Percentiles rank a stretch among this genome's conserved stretches.
Conservation (phyloP, 1,284 basidiomycete genomes). For the Pisolithus thermaeus region DNA sequence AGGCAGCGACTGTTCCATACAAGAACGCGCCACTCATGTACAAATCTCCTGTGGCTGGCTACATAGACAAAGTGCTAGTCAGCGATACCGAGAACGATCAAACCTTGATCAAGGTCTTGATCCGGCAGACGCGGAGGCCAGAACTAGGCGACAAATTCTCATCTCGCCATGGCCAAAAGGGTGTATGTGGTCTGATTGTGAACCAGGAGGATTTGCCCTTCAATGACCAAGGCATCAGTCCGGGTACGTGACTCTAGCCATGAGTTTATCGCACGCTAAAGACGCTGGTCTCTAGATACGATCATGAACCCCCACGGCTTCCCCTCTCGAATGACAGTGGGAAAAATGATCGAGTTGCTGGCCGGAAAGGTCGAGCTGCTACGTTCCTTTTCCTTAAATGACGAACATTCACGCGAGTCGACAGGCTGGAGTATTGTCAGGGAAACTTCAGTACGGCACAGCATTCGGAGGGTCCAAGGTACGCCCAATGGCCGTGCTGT, state of each 20-base stretch:
- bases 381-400: slow-evolving; percentile 1
- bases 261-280: background rate
- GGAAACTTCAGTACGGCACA: slow-evolving; percentile 89
- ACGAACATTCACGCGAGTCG: slow-evolving; percentile 12
- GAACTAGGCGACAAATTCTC: slow-evolving; percentile 99
- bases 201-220: slow-evolving; percentile 99
- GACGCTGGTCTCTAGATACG: slow-evolving; percentile 57
- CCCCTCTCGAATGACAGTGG: slow-evolving; percentile 99
- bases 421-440: slow-evolving; percentile 83
- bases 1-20: slow-evolving; percentile 76
- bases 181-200: slow-evolving; percentile 97
- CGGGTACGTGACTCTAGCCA: slow-evolving; percentile 45
- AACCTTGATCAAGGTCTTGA: slow-evolving; percentile 97
- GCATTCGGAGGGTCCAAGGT: slow-evolving; percentile 97
- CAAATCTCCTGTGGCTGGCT: slow-evolving; percentile 88
- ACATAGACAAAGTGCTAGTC: slow-evolving; percentile 97
- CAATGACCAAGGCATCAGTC: slow-evolving; percentile 94
- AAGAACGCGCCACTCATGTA: slow-evolving; percentile 88
- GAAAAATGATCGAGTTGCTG: slow-evolving; percentile 98
- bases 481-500: slow-evolving; percentile 1
- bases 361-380: slow-evolving; percentile 74
- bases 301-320: slow-evolving; percentile 99
- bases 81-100: slow-evolving; percentile 95
- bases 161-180: slow-evolving; percentile 97
- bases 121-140: slow-evolving; percentile 93